Evolutionary conservation across 208 protist genomes (phyloP), one percentile per base, ranked within the genome.

Genomic region (Phytomonas sp.): DNA sequence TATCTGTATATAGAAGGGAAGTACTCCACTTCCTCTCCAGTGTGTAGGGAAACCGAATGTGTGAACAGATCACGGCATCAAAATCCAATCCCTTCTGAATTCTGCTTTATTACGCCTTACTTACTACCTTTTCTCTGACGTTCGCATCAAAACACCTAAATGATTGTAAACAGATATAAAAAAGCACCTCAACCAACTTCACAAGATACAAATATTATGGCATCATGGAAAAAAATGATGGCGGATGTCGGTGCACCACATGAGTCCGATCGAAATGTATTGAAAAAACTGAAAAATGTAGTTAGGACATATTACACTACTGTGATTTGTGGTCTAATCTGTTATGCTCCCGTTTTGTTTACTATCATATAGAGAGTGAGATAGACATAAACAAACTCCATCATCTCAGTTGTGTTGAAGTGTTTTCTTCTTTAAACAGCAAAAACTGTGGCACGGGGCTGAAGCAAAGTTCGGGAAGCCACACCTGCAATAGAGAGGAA

Each of bases 71-170:
- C 46, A 26, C 46, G 1, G 46, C 9, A 56, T 7, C 20, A 26
- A 56, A 56, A 56, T 26, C 23, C 23, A 26, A 23, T 26, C 20
- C 13, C 26, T 56, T 26, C 2, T 26, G 1, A 56, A 56, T 20
- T 20, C 5, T 56, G 20, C 46, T 56, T 56, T 56, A 56, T 56
- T 6, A 8, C 1, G 46, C 4, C 33, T 65, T 65, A 56, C 36
- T 40, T 65, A 46, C 20, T 59, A 40, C 20, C 20, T 37, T 40
- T 23, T 37, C 37, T 64, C n/a, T 2, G 5, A 23, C 23, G 36
- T 59, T 65, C 17, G 33, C 61, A 37, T 60, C 61, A 60, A 65
- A 65, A 65, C 6, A 65, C n/a, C 20, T 28, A 65, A 53, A 65
- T 65, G 13, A 65, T 46, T 4, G 36, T 0, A 60, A 59, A 60